These are phyloP conservation scores for Colletotrichum zoysiae DNA, from an alignment of 2,329 filamentous ascomycete genomes.

Conservation along the genomic window DNA sequence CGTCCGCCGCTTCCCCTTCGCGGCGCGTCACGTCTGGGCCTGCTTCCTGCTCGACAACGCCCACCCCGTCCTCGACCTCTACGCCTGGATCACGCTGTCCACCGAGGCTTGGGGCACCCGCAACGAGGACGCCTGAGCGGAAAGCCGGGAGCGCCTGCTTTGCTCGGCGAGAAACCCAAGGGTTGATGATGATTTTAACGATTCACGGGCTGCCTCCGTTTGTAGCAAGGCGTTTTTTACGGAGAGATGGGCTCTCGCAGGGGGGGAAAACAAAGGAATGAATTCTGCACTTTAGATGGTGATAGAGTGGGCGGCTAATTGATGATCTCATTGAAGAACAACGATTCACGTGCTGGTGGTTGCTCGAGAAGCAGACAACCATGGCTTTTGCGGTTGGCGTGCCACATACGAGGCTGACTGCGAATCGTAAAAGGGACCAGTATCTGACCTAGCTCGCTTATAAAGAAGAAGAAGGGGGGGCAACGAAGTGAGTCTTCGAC, in stretches of 20 bases:
- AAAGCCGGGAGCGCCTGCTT: neutral
- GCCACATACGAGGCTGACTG: neutral
- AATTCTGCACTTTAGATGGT: no score
- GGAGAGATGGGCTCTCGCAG: neutral
- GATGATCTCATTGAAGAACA: neutral
- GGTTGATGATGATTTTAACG: neutral
- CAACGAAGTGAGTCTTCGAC: conserved; percentile 6
- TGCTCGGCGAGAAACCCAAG: neutral
- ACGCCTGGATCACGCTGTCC: conserved; percentile 33
- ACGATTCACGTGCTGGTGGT: no score
- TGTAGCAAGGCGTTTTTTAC: neutral
- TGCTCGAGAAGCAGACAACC: neutral
- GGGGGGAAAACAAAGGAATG: no score
- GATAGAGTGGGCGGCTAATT: neutral
- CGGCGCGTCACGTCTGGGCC: conserved; percentile 22
- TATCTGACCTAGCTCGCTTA: neutral
- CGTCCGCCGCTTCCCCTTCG: conserved; percentile 30
- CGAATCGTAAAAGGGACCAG: no score
- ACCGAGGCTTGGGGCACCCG: conserved; percentile 35
- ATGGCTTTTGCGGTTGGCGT: no score
- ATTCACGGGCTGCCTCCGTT: neutral
- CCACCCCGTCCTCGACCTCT: conserved; percentile 33
- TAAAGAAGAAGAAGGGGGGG: neutral
- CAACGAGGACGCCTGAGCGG: conserved; percentile 8
- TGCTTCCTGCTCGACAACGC: conserved; percentile 35